phyloP scores from a whole-genome alignment of 495 filamentous ascomycete species.

The Cercophora newfieldiana region DNA sequence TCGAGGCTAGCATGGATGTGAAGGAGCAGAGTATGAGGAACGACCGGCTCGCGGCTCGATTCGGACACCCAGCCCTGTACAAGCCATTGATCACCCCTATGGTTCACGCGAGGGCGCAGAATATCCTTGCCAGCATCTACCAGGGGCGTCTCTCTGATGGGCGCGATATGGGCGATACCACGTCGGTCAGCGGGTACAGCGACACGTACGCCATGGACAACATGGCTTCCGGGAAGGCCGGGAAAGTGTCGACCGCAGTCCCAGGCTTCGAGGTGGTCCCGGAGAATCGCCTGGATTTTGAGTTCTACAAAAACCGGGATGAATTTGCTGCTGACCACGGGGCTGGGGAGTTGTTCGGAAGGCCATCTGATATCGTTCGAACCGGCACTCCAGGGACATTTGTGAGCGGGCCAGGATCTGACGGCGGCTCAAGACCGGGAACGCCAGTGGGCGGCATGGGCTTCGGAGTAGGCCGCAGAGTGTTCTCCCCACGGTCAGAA shows the following conservation, averaged over 20 bases:
- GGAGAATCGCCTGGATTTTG: slow-evolving; percentile 88
- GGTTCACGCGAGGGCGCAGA: slow-evolving; percentile 88
- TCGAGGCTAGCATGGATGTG: slow-evolving; percentile 39
- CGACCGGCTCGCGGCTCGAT: slow-evolving; percentile 76
- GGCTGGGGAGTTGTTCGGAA: slow-evolving; percentile 72
- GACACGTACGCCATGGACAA: slow-evolving; percentile 71
- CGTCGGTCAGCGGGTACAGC: slow-evolving; percentile 65
- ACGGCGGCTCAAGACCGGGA: slow-evolving; percentile 38
- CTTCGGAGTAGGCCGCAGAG: slow-evolving; percentile 22
- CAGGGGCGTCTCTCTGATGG: slow-evolving; percentile 69
- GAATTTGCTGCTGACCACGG: slow-evolving; percentile 89
- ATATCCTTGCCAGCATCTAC: slow-evolving; percentile 77
- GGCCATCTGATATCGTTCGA: slow-evolving; percentile 63
- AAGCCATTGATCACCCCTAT: slow-evolving; percentile 89
- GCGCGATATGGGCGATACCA: slow-evolving; percentile 52
- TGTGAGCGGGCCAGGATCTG: slow-evolving; percentile 36
- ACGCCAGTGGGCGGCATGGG: slow-evolving; percentile 44
- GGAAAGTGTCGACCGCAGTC: slow-evolving; percentile 56
- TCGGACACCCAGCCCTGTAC: slow-evolving; percentile 89
- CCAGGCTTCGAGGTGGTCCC: slow-evolving; percentile 84
- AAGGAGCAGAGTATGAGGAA: slow-evolving; percentile 50
- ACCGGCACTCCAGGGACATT: slow-evolving; percentile 65
- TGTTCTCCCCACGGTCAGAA: slow-evolving; percentile 24
- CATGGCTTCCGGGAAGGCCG: slow-evolving; percentile 75
- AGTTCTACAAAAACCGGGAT: slow-evolving; percentile 81